These are phyloP conservation scores for Colletotrichum tamarilloi DNA, from an alignment of 2,329 filamentous ascomycete species.

Conservation along the genomic window DNA sequence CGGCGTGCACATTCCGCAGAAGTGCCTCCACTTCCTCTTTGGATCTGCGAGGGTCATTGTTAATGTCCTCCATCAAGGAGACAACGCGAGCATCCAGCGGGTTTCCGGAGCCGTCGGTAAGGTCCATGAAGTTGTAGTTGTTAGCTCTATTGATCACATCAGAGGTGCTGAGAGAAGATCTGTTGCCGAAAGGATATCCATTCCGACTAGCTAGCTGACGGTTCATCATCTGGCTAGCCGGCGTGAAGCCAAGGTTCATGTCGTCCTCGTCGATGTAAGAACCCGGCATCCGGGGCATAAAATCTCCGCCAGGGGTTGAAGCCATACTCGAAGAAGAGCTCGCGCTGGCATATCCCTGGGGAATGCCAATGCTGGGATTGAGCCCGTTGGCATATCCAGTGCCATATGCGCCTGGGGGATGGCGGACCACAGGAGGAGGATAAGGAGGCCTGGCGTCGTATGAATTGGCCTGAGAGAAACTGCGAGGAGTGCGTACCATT, in stretches of 20 bases:
- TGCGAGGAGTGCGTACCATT: neutral
- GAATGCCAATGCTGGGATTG: neutral
- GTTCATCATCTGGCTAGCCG: constrained; percentile 6
- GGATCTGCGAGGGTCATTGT: constrained; percentile 52
- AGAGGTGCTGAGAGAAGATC: constrained; percentile 10
- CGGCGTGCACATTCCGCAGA: constrained; percentile 78
- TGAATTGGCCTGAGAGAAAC: neutral
- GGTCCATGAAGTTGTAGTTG: constrained; percentile 34
- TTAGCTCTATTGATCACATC: constrained; percentile 30
- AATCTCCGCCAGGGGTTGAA: constrained; percentile 3
- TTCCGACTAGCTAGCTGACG: neutral
- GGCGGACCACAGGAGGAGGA: neutral
- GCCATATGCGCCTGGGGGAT: neutral
- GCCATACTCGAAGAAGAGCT: constrained; percentile 9
- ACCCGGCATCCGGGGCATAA: constrained; percentile 19
- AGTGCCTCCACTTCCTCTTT: constrained; percentile 77
- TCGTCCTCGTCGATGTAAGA: constrained; percentile 13
- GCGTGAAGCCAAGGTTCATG: neutral
- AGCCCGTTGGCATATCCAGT: neutral
- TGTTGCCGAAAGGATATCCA: neutral
- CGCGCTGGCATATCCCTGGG: neutral
- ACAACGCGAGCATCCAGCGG: constrained; percentile 41
- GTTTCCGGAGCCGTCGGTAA: constrained; percentile 48
- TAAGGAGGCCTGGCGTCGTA: neutral
- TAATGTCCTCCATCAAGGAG: constrained; percentile 42